Percentiles rank a stretch among this genome's conserved stretches.
Evolutionary conservation across 495 filamentous ascomycete species (phyloP).

Genomic region (Podospora fimiseda): DNA sequence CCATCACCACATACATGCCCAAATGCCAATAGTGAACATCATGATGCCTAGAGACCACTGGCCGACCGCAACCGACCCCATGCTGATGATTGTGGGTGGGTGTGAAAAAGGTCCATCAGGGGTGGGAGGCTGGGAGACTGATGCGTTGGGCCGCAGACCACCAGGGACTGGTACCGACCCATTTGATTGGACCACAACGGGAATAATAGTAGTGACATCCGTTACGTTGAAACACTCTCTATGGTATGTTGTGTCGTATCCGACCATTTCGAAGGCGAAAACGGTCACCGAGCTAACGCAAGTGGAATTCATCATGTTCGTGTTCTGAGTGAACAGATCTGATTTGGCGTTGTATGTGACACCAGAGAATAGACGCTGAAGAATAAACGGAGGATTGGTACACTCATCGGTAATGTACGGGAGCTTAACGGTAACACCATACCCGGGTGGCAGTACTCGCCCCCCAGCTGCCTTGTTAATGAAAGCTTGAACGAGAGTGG

Average conservation of each 20-base stretch:
- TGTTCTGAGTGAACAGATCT: conserved; percentile 21
- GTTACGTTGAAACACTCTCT: conserved; percentile 10
- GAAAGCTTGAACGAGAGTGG: conserved; percentile 28
- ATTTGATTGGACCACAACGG: conserved; percentile 10
- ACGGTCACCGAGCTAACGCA: conserved; percentile 26
- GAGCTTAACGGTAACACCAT: conserved; percentile 34
- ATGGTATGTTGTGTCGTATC: conserved; percentile 22
- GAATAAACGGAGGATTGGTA: conserved; percentile 32
- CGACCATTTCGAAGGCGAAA: conserved; percentile 30
- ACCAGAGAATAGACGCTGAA: conserved; percentile 16
- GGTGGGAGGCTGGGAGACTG: not conserved
- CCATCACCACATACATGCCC: not conserved
- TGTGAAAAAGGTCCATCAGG: not conserved
- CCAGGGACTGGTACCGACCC: conserved; percentile 1
- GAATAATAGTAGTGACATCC: conserved; percentile 10
- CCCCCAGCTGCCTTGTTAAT: conserved; percentile 22
- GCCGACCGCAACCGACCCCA: not conserved
- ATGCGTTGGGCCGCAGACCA: conserved; percentile 6
- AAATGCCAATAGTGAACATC: not conserved
- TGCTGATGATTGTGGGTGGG: not conserved
- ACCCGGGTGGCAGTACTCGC: conserved; percentile 31
- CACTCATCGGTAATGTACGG: conserved; percentile 22
- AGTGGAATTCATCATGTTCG: conserved; percentile 7
- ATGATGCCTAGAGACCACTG: not conserved
- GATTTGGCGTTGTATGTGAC: conserved; percentile 25